phyloP scores from a whole-genome alignment of 1,284 basidiomycete genomes.

The Puccinia coronata region DNA sequence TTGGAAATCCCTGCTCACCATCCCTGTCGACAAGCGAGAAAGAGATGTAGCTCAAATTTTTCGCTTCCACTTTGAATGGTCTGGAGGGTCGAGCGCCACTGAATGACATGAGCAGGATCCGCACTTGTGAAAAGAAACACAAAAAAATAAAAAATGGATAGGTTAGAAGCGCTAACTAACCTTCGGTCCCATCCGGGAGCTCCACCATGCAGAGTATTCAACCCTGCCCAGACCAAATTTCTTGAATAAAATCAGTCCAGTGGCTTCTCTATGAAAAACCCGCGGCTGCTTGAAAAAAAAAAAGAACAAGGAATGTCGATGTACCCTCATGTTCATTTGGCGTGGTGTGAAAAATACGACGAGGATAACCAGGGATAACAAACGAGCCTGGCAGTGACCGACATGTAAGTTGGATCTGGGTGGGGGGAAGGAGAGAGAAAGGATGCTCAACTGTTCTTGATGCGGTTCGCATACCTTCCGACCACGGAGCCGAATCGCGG shows the following conservation, averaged over 20 bases:
- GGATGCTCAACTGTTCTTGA: constrained; percentile 42
- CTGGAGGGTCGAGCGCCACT: not conserved
- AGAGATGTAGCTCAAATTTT: constrained; percentile 39
- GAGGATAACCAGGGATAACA: constrained; percentile 20
- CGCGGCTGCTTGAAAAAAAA: not conserved
- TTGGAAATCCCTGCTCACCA: constrained; percentile 46
- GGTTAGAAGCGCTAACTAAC: constrained; percentile 9
- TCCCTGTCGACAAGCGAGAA: constrained; percentile 38
- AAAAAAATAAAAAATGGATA: not conserved
- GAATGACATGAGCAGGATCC: not conserved
- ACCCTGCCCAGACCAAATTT: not conserved
- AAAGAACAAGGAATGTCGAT: not conserved
- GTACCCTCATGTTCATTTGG: constrained; percentile 51
- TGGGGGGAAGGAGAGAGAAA: no score
- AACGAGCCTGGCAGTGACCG: constrained; percentile 50
- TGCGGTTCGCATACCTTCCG: constrained; percentile 53
- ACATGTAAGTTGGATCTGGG: constrained; percentile 24
- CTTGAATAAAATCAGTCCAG: not conserved
- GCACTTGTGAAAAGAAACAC: not conserved
- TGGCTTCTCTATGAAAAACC: not conserved
- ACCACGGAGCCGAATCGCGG: constrained; percentile 55
- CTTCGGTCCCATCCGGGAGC: constrained; percentile 46
- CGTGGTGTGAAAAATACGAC: constrained; percentile 45
- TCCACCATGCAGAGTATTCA: constrained; percentile 45
- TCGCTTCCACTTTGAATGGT: constrained; percentile 34